Evolutionary conservation across 2,329 filamentous ascomycete genomes (phyloP).

Genomic region (Juglanconis juglandina): DNA sequence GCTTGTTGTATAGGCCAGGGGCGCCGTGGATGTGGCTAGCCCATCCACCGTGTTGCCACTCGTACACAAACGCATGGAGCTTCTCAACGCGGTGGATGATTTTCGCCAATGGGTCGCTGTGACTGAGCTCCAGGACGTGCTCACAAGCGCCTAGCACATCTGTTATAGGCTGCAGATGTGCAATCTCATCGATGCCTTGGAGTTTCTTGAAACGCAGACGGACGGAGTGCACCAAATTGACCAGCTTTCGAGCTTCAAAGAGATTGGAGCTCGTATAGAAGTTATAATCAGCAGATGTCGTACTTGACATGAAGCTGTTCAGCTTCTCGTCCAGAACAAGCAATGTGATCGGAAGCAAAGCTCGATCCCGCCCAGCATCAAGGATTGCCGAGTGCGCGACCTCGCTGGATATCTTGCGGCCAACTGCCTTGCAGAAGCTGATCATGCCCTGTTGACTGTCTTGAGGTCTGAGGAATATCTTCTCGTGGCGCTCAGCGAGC

Average conservation of each 20-base stretch:
- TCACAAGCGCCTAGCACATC: conserved; percentile 76
- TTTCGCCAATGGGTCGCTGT: conserved; percentile 81
- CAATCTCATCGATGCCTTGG: conserved; percentile 61
- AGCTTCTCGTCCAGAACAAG: conserved; percentile 63
- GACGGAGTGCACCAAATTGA: conserved; percentile 65
- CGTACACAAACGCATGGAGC: conserved; percentile 77
- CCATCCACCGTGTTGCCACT: conserved; percentile 87
- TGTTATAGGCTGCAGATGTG: conserved; percentile 69
- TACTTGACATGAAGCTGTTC: conserved; percentile 38
- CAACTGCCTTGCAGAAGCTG: conserved; percentile 41
- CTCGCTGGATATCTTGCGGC: conserved; percentile 34
- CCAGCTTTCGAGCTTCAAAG: conserved; percentile 69
- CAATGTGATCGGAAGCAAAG: conserved; percentile 64
- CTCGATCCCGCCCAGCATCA: conserved; percentile 41
- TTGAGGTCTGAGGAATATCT: conserved; percentile 45
- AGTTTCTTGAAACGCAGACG: conserved; percentile 71
- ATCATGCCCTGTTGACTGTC: conserved; percentile 41
- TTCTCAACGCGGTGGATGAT: conserved; percentile 85
- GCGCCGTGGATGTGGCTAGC: conserved; percentile 77
- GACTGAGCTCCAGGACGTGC: conserved; percentile 69
- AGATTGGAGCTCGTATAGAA: conserved; percentile 86
- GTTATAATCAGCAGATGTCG: conserved; percentile 61
- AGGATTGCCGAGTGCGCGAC: conserved; percentile 21
- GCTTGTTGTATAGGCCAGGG: conserved; percentile 65
- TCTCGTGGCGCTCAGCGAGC: conserved; percentile 58